Conservation (phyloP, 2,329 filamentous ascomycete genomes). For the Ascochyta fabae region DNA sequence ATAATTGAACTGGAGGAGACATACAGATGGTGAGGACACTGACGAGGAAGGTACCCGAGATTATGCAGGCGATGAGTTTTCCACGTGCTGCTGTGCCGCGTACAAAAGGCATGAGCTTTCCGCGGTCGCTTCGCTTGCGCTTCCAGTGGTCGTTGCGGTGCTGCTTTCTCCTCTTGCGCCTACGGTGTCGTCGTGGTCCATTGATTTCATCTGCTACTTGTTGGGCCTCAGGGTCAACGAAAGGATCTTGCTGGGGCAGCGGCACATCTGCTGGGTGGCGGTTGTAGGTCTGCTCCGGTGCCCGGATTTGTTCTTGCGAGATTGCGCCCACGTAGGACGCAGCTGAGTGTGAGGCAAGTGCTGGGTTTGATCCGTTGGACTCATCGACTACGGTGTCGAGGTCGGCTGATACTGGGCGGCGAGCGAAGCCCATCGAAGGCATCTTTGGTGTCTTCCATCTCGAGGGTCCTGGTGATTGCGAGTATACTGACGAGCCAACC, state of each 20-base stretch:
- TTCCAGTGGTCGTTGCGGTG: conserved; percentile 38
- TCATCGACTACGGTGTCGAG: conserved; percentile 30
- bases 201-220: conserved; percentile 56
- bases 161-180: conserved; percentile 41
- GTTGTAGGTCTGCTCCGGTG: conserved; percentile 32
- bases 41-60: conserved; percentile 69
- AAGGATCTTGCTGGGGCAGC: conserved; percentile 20
- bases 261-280: conserved; percentile 44
- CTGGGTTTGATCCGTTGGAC: conserved; percentile 38
- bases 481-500: conserved; percentile 46
- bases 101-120: conserved; percentile 28
- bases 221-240: conserved; percentile 56
- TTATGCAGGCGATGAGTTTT: conserved; percentile 57
- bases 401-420: conserved; percentile 36
- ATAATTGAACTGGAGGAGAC: conserved; percentile 40
- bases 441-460: conserved; percentile 43
- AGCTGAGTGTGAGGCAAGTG: conserved; percentile 45
- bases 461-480: conserved; percentile 38
- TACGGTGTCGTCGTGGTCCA: conserved; percentile 46
- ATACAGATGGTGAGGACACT: conserved; percentile 70
- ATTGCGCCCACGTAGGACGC: conserved; percentile 45
- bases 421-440: conserved; percentile 42
- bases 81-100: conserved; percentile 38
- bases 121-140: conserved; percentile 29
- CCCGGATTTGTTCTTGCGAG: conserved; percentile 30